A percentile compares a stretch with the other conserved stretches of the same genome.
phyloP scores from a whole-genome alignment of 306 rosid species.

The Gastrolobium bilobum region DNA sequence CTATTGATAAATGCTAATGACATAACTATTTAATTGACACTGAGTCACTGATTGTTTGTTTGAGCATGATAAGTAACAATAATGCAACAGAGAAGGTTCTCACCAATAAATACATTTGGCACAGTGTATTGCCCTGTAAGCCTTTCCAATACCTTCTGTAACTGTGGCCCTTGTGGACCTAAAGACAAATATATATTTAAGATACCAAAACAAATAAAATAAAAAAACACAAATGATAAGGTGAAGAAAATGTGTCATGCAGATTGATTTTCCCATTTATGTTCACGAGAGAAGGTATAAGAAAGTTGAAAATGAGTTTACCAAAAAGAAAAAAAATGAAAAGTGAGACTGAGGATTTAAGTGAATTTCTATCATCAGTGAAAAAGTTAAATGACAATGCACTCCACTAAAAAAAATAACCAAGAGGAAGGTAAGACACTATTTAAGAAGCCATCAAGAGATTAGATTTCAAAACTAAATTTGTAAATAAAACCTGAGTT shows the following conservation, averaged over 20 bases:
- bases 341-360: conserved; percentile 21
- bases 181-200: conserved; percentile 42
- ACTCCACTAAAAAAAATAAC: background rate
- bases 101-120: conserved; percentile 97
- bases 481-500: background rate
- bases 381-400: background rate
- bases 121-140: conserved; percentile 94
- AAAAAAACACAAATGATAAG: conserved; percentile 11
- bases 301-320: no score
- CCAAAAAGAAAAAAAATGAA: no score
- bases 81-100: conserved; percentile 42
- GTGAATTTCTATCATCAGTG: conserved; percentile 22
- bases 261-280: conserved; percentile 5
- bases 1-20: conserved; percentile 6
- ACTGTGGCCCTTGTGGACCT: conserved; percentile 98
- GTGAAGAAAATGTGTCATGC: background rate
- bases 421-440: background rate
- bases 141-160: conserved; percentile 88
- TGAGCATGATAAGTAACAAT: conserved; percentile 4
- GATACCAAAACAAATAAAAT: background rate
- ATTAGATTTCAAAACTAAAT: background rate
- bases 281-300: conserved; percentile 15
- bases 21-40: conserved; percentile 4
- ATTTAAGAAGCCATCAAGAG: background rate
- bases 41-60: background rate